Base-by-base conservation (phyloP, 75 land plant species). In the Pseudotsuga menziesii region DNA sequence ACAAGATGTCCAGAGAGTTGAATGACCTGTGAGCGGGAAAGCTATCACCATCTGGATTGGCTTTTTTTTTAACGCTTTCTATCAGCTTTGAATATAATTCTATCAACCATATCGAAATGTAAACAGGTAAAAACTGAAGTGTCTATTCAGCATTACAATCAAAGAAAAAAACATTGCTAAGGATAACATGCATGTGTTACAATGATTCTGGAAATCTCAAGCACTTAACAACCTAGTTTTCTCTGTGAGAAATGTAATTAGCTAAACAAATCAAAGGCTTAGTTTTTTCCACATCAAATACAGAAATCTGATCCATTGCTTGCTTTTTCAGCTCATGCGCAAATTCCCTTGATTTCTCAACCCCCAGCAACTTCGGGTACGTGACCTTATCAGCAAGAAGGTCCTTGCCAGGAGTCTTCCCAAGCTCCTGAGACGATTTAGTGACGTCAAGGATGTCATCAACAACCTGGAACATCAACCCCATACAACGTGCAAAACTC, bases 361-460 rank as follows among this genome's bases (percentile, higher is more conserved):
- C 76, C 11, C 98, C 98, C 70, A 94, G 12, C 32, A 94, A 77
- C 80, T 90, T 94, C 19, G 98, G 95, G 41, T 94, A 94, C 0
- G 95, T 94, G 0, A 79, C 82, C 67, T 94, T 94, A 77, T 94
- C 95, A 22, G 89, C 87, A 57, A 91, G 78, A 67, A 92, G 72
- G 74, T 94, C 98, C 62, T 92, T 91, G n/a, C 95, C 95, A 2
- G 93, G 87, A 41, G 91, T 91, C 82, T 89, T 91, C 23, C 91
- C 93, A 62, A 94, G 81, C 79, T 94, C 98, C 26, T 83, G 26
- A 12, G 96, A 92, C 9, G 91, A 88, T 74, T 81, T 92, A 17
- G 98, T 94, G 19, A 94, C 90, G 75, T 94, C 98, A 2, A 94
- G 83, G 32, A 94, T 94, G 76, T 92, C 95, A 79, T 92, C 95